Conservation (phyloP, 2,329 filamentous ascomycete species). For the Xylariaceae sp. region DNA sequence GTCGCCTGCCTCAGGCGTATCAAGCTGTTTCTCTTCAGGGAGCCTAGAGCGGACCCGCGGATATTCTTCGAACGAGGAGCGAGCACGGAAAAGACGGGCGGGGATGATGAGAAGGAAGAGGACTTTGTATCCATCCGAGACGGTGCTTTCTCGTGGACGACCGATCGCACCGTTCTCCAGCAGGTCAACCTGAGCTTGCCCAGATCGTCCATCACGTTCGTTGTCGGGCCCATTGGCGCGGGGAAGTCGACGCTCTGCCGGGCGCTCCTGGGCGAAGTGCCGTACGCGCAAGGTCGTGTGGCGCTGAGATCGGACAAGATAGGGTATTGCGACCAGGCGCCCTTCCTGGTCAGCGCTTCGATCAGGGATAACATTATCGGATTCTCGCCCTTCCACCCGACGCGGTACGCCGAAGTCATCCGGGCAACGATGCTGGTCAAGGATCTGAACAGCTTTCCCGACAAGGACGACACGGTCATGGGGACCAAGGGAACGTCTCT, state of each 20-base stretch:
- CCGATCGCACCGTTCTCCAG: background rate
- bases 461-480: conserved; percentile 35
- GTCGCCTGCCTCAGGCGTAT: conserved; percentile 1
- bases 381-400: conserved; percentile 20
- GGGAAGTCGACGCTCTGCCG: conserved; percentile 42
- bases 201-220: conserved; percentile 31
- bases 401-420: conserved; percentile 28
- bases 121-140: background rate
- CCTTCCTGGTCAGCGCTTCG: conserved; percentile 32
- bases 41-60: background rate
- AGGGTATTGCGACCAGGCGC: conserved; percentile 35
- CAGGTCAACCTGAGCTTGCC: conserved; percentile 32
- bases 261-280: conserved; percentile 35
- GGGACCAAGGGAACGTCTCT: conserved; percentile 42
- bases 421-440: conserved; percentile 22
- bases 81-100: background rate
- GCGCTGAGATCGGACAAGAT: conserved; percentile 2
- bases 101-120: background rate
- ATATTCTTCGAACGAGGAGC: background rate
- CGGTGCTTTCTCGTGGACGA: conserved; percentile 5
- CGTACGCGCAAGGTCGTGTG: conserved; percentile 21
- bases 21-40: conserved; percentile 1
- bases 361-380: conserved; percentile 30
- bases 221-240: conserved; percentile 39
- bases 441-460: conserved; percentile 32